Evolutionary conservation across 257 asterid genomes (phyloP).

Genomic region (Eustoma russellianum): DNA sequence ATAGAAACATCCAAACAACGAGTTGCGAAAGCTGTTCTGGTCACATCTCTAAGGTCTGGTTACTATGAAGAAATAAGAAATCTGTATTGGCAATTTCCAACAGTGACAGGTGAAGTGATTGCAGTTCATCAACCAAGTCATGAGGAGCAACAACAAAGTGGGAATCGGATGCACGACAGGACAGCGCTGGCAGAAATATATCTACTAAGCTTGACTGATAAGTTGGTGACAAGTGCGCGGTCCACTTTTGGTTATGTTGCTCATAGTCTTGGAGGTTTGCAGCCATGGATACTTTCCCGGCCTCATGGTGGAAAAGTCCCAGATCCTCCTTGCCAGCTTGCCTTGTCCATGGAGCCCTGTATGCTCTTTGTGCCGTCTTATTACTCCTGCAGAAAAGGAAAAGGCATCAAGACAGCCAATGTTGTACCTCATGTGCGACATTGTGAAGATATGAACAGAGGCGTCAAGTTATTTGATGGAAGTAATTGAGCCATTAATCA

Average conservation of each 20-base stretch:
- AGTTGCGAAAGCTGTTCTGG: slow-evolving; percentile 22
- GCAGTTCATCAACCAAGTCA: slow-evolving; percentile 55
- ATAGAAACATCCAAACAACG: too few species aligned
- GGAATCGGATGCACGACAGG: slow-evolving; percentile 36
- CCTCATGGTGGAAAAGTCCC: too few species aligned
- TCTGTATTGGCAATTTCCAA: slow-evolving; percentile 54
- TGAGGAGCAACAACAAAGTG: slow-evolving; percentile 44
- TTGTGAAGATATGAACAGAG: slow-evolving; percentile 77
- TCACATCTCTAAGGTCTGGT: slow-evolving; percentile 41
- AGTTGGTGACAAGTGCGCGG: too few species aligned
- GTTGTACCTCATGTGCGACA: slow-evolving; percentile 55
- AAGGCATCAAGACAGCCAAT: slow-evolving; percentile 37
- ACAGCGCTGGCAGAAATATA: slow-evolving; percentile 75
- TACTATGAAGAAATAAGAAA: slow-evolving; percentile 44
- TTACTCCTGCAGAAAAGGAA: slow-evolving; percentile 37
- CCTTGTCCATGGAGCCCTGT: too few species aligned
- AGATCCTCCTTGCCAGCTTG: too few species aligned
- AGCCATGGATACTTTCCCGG: too few species aligned
- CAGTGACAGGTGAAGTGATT: slow-evolving; percentile 39
- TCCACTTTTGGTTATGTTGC: too few species aligned
- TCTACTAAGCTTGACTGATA: slow-evolving; percentile 40
- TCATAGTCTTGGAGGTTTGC: too few species aligned
- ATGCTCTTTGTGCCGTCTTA: slow-evolving; percentile 58
- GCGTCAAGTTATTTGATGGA: slow-evolving; percentile 43
- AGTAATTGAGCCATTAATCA: background rate